Evolutionary conservation across 805 yeast genomes (phyloP).

Genomic region (Monosporozyma solicola): DNA sequence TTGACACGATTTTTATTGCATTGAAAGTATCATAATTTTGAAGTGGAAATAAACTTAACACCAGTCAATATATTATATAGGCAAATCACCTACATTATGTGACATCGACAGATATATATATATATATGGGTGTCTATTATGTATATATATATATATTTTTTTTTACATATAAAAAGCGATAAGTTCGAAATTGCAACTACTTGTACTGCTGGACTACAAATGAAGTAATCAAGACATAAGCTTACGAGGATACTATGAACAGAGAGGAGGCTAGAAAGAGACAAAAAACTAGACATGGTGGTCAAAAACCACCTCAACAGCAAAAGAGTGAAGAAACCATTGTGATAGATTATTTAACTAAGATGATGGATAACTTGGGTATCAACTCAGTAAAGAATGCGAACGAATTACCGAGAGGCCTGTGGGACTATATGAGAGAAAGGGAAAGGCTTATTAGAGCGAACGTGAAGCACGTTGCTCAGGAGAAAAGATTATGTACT

Average conservation of each 20-base stretch:
- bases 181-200: slow-evolving; percentile 1
- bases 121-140: not conserved
- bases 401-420: not conserved
- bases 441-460: not conserved
- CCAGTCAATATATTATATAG: too few relatives aligned
- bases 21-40: too few relatives aligned
- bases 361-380: not conserved
- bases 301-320: not conserved
- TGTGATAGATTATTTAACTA: not conserved
- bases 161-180: not conserved
- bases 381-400: not conserved
- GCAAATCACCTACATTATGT: too few relatives aligned
- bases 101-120: too few relatives aligned
- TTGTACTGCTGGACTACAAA: not conserved
- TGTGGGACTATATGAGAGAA: not conserved
- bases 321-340: not conserved
- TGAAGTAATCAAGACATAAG: not conserved
- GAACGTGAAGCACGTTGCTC: not conserved
- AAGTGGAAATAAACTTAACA: too few relatives aligned
- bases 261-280: not conserved
- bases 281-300: not conserved
- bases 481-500: not conserved
- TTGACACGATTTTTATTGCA: too few relatives aligned
- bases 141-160: too few relatives aligned
- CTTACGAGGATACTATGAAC: not conserved